These are phyloP conservation scores for Oryza glaberrima DNA, from an alignment of 176 grass and related monocot genomes.

Conservation along the genomic window DNA sequence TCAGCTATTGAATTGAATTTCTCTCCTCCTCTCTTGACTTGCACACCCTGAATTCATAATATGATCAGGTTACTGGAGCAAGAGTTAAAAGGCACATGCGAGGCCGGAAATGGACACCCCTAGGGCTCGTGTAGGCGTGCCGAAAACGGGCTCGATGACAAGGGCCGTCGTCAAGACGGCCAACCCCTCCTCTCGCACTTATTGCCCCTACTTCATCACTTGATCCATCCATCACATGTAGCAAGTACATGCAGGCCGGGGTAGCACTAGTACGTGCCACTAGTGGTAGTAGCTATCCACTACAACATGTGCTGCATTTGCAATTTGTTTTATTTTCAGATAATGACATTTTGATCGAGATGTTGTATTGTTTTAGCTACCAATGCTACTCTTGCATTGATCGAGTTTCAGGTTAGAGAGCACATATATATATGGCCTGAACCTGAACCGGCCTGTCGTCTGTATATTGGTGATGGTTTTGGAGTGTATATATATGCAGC, in stretches of 20 bases:
- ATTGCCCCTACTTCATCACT: neutral
- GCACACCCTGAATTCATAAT: neutral
- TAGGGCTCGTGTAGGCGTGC: neutral
- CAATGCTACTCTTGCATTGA: neutral
- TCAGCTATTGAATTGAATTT: neutral
- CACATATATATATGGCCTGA: neutral
- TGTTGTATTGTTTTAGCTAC: no score
- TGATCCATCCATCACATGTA: neutral
- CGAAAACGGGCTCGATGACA: neutral
- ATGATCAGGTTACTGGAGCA: neutral
- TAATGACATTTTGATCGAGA: neutral
- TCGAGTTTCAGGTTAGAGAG: neutral
- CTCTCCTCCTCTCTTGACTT: neutral
- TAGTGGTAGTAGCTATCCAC: slow-evolving; percentile 3
- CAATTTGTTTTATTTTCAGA: neutral
- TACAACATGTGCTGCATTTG: neutral
- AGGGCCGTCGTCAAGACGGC: neutral
- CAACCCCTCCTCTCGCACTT: neutral
- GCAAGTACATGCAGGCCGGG: neutral
- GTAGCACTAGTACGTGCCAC: neutral
- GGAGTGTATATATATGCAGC: no score
- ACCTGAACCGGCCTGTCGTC: neutral
- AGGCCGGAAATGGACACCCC: neutral
- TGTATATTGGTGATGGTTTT: no score
- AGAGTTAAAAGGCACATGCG: neutral